Evolutionary conservation across 306 rosid genomes (phyloP), one percentile per base, ranked within the genome.

Genomic region (Cicer judaicum): DNA sequence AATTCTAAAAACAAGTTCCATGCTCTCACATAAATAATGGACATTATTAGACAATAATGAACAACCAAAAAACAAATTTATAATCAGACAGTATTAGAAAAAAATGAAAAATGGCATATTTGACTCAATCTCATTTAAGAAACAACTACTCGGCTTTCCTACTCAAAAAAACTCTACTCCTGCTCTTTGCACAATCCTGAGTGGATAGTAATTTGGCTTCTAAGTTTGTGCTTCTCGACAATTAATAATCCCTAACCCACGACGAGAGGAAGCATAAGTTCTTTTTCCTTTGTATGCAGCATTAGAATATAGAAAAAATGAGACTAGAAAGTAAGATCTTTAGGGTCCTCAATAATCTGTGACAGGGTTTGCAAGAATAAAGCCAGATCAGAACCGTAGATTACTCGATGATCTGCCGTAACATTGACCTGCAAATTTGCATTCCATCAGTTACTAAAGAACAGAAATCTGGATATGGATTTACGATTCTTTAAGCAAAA

Each of bases 351-450:
- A 52, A 95, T 90, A 71, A 92, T 90, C 79, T 82, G 77, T 53
- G 98, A 92, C 78, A 95, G 81, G 41, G 93, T 92, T 88, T 90
- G 94, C 93, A 95, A 89, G 93, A 95, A 95, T 4, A 89, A 62
- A 80, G 99, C 98, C 54, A 95, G 88, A 77, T 95, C 97, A 36
- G 98, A 86, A 50, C 99, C 98, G 4, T 95, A 95, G 78, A 95
- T 92, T 64, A 95, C 88, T 13, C 99, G 92, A 81, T 95, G 99
- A 83, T 95, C 99, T n/a, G 99, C 99, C 0, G 99, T 95, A 65
- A 95, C 88, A 84, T 92, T 95, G 67, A 92, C 97, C 99, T 95
- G 89, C 63, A 84, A 21, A 69, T 47, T 76, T 73, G 70, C 44
- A 68, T 34, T 53, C 62, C 34, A 61, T 68, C 60, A 70, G 39